Base-by-base conservation (phyloP, 768 basidiomycete genomes). In the Lentinula lateritia region DNA sequence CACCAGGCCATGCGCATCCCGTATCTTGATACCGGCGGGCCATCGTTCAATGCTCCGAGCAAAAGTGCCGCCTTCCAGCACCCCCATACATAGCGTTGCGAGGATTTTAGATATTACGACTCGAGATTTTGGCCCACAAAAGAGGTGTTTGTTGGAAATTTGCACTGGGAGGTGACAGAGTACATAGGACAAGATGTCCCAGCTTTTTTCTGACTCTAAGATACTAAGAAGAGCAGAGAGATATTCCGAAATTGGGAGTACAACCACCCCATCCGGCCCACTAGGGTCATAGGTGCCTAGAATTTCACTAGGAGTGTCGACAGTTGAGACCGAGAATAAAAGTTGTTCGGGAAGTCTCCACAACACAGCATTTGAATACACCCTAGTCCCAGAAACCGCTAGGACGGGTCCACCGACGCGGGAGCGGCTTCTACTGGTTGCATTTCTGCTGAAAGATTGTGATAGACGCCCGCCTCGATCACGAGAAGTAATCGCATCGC, bases 171-270 rank as follows among this genome's bases (percentile, higher is more conserved):
- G 80, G 74, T 96, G 91, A 68, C 91, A 93, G 5, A 99, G 79
- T 5, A 95, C 78, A 68, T 97, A 98, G 2, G 94, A 93, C 10
- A 97, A 79, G 43, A 98, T 79, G 62, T 98, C 97, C 95, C 96
- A 98, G 63, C 88, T 92, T 50, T 78, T 83, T 67, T 95, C 94
- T 45, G 78, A 78, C 61, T 88, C 83, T 43, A 98, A 73, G 63
- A 97, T 80, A 2, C 75, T 76, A 56, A 86, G 75, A 50, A 98
- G 66, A 13, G 79, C 79, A 9, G 68, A 67, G 5, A 98, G 79
- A 69, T 96, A 95, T 50, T 78, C 71, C 5, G 94, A 94, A 5
- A 93, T 78, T 0, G 88, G 90, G 2, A 99, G 75, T 62, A 89
- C 77, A 12, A 78, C 69, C 35, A 71, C 64, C 9, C 72, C 72